Evolutionary conservation across 2,329 filamentous ascomycete species (phyloP).

Genomic region (Ceratocystis huliohia): DNA sequence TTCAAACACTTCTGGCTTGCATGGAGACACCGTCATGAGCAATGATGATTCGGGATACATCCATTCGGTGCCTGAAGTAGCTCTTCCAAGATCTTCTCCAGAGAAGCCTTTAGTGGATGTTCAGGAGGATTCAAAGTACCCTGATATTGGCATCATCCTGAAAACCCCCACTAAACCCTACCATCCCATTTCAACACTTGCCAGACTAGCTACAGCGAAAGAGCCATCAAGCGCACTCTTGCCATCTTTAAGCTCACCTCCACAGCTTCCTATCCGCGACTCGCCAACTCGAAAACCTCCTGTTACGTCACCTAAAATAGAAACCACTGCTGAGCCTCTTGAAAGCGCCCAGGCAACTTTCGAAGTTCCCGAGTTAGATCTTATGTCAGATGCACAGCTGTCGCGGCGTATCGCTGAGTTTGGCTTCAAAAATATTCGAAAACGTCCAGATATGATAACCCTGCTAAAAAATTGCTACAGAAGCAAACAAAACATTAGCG

Average conservation of each 20-base stretch:
- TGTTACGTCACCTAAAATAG: background rate
- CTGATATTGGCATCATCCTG: constrained; percentile 10
- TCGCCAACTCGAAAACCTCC: constrained; percentile 10
- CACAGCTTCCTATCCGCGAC: constrained; percentile 12
- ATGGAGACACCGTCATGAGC: background rate
- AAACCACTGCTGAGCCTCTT: constrained; percentile 4
- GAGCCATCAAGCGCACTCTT: background rate
- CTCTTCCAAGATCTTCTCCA: background rate
- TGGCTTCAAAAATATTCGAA: constrained; percentile 61
- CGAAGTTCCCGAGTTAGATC: constrained; percentile 43
- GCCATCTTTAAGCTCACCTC: constrained; percentile 1
- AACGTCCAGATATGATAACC: constrained; percentile 54
- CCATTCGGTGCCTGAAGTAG: background rate
- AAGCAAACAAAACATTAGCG: constrained; percentile 35
- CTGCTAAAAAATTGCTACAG: constrained; percentile 60
- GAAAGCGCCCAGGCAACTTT: background rate
- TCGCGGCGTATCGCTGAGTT: constrained; percentile 49
- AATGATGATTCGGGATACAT: background rate
- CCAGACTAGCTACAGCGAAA: background rate
- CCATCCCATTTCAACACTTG: background rate
- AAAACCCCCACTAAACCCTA: background rate
- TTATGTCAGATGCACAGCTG: constrained; percentile 51
- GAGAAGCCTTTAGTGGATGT: background rate
- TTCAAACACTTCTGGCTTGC: background rate
- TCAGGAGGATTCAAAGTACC: constrained; percentile 10